Percentiles rank a stretch among this genome's conserved stretches.
Evolutionary conservation across 257 asterid species (phyloP).

Genomic region (Ocimum tenuiflorum): DNA sequence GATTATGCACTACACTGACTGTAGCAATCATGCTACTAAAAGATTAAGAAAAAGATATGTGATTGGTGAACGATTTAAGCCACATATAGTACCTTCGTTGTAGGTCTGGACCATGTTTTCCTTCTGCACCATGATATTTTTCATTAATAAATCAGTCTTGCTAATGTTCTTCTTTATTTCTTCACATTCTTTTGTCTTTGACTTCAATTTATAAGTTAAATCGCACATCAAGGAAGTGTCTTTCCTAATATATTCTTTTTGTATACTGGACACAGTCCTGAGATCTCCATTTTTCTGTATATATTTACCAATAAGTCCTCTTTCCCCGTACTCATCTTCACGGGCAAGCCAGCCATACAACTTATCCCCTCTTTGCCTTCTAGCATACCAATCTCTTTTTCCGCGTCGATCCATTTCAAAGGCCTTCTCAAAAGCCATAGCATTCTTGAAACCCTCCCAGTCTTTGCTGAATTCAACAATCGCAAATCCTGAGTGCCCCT

Average conservation of each 20-base stretch:
- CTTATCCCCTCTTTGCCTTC: constrained; percentile 37
- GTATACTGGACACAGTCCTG: constrained; percentile 53
- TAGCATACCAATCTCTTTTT: constrained; percentile 51
- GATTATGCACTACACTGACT: neutral
- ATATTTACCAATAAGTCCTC: constrained; percentile 49
- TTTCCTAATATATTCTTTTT: constrained; percentile 46
- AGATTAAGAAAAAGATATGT: constrained; percentile 10
- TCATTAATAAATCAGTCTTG: constrained; percentile 43
- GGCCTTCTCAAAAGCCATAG: constrained; percentile 67
- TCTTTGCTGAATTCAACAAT: constrained; percentile 58
- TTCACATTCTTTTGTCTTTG: constrained; percentile 45
- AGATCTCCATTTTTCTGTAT: constrained; percentile 75
- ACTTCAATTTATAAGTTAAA: constrained; percentile 40
- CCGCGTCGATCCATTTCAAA: constrained; percentile 63
- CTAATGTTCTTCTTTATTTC: constrained; percentile 51
- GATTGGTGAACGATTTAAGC: constrained; percentile 10
- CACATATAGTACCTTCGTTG: constrained; percentile 46
- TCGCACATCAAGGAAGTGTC: constrained; percentile 40
- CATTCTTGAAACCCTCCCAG: constrained; percentile 73
- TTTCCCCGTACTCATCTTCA: constrained; percentile 44
- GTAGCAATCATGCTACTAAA: neutral
- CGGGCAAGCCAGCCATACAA: constrained; percentile 87
- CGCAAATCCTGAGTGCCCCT: constrained; percentile 72
- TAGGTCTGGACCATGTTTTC: constrained; percentile 49
- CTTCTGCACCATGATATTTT: constrained; percentile 47